Evolutionary conservation across 2,329 filamentous ascomycete genomes (phyloP), one percentile per base, ranked within the genome.

Genomic region (Aspergillus pseudotamarii): DNA sequence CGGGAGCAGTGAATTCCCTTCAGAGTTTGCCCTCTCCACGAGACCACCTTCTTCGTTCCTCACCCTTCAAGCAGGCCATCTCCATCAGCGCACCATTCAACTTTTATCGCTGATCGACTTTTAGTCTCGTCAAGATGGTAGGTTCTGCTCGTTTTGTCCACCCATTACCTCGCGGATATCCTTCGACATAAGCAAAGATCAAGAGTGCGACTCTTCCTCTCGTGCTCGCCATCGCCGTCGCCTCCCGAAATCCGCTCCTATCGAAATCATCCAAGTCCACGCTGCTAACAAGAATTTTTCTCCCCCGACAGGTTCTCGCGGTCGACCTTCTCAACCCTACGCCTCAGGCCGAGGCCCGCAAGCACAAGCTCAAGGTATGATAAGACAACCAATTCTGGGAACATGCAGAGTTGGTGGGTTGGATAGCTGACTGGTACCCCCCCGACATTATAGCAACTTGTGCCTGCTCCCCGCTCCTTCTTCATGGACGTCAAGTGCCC

Each of bases 401-500:
- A 26, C 28, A 23, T n/a, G 19, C 11, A 38, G 41, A 58, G 56
- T 50, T 32, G 58, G 59, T 55, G 28, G 23, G 38, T n/a, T 34
- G 32, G 32, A 55, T 63, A 48, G 54, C 60, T 63, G 58, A 65
- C 50, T 26, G 16, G 32, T 23, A n/a, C 4, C 14, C 6, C 4
- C 19, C 10, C 11, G 51, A 41, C 19, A 8, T n/a, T 55, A 68
- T 74, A 96, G 93, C 93, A 88, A 75, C 92, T 99, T 78, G 95
- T 99, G 81, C 95, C 95, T 78, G 91, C 89, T 73, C 95, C 95
- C 79, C 93, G 95, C 83, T 98, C 94, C 75, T 99, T 98, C 92
- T 99, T 99, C 92, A 99, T 99, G 95, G 95, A 99, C 83, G 95
- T 99, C 88, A 99, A 99, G 91, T 99, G 95, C 92, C 95, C 95